Evolutionary conservation across 176 grass and related monocot species (phyloP).

Genomic region (Bonia amplexicaulis): DNA sequence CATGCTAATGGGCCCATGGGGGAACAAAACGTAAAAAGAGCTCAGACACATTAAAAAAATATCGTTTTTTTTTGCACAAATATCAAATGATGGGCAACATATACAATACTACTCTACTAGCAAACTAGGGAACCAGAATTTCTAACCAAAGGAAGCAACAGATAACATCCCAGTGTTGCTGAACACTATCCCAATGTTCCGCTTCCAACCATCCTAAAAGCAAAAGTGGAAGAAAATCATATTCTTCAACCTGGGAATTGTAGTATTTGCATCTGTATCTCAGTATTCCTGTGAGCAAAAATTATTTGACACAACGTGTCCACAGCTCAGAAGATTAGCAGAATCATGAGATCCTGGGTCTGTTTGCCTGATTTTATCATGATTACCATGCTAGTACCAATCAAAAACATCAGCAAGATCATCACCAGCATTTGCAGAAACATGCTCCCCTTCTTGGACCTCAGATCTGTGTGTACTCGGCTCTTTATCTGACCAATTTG

Average conservation of each 20-base stretch:
- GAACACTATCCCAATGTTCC: not conserved
- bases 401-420: slow-evolving; percentile 45
- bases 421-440: slow-evolving; percentile 35
- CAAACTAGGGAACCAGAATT: not conserved
- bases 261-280: not conserved
- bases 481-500: slow-evolving; percentile 21
- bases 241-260: not conserved
- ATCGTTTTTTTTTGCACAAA: not conserved
- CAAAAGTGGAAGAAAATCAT: not conserved
- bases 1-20: not conserved
- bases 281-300: not conserved
- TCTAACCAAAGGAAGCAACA: not conserved
- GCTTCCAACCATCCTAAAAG: slow-evolving; percentile 9
- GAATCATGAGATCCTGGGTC: not conserved
- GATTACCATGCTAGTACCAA: slow-evolving; percentile 38
- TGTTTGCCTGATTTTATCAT: not conserved
- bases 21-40: not conserved
- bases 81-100: not conserved
- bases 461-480: not conserved
- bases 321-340: not conserved
- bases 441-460: slow-evolving; percentile 18
- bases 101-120: not conserved
- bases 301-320: not conserved
- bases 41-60: not conserved
- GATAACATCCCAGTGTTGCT: not conserved